Evolutionary conservation across 345 rosid species (phyloP).

Genomic region (Camelina neglecta): DNA sequence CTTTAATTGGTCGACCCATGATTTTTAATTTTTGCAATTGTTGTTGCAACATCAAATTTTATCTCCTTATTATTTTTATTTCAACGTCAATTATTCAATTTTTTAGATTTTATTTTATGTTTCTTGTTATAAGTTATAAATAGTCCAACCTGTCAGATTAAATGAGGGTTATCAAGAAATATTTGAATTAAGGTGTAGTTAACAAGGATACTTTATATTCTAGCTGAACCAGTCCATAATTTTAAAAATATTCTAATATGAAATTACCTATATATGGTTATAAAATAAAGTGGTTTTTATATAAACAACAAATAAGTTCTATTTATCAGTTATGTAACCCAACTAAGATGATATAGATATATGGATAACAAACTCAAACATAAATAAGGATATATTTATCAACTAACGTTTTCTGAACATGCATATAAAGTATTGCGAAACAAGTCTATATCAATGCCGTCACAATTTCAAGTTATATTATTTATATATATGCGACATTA

Average conservation of each 20-base stretch:
- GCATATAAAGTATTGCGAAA: not conserved
- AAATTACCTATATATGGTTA: not conserved
- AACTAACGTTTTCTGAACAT: conserved; percentile 5
- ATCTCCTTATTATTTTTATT: not conserved
- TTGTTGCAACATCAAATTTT: conserved; percentile 34
- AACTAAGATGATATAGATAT: conserved; percentile 24
- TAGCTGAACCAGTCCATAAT: conserved; percentile 3
- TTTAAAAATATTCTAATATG: not conserved
- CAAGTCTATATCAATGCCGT: conserved; percentile 22
- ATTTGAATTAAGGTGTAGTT: not conserved
- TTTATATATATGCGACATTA: not conserved
- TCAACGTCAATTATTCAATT: not conserved
- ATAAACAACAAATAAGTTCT: not conserved
- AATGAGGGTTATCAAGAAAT: not conserved
- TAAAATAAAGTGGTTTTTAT: not conserved
- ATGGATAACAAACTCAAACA: not conserved
- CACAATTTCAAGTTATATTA: not conserved
- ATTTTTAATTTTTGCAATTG: not conserved
- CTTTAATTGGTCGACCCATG: conserved; percentile 9
- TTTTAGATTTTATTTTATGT: not conserved
- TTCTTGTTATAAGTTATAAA: not conserved
- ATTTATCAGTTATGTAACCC: conserved; percentile 5
- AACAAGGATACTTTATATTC: conserved; percentile 13
- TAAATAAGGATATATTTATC: not conserved
- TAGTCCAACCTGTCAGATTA: not conserved